Evolutionary conservation across 2,329 filamentous ascomycete genomes (phyloP).

Genomic region (Exophiala xenobiotica): DNA sequence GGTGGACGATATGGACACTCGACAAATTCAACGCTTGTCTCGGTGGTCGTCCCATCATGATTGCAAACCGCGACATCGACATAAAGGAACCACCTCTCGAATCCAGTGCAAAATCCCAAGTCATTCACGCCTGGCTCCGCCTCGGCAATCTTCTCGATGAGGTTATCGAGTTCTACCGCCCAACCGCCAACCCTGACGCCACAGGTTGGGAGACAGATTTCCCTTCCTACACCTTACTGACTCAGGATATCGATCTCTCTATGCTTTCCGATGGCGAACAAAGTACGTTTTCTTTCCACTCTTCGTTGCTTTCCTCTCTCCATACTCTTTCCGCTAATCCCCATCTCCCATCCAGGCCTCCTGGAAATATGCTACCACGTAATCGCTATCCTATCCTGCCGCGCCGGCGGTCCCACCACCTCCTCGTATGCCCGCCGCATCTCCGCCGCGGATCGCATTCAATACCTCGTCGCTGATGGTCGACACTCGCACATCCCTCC

Average conservation of each 20-base stretch:
- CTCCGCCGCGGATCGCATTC: slow-evolving; percentile 56
- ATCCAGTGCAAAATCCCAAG: slow-evolving; percentile 18
- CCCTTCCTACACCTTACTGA: slow-evolving; percentile 36
- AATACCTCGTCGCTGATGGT: slow-evolving; percentile 44
- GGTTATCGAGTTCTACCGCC: slow-evolving; percentile 43
- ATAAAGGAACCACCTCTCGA: slow-evolving; percentile 34
- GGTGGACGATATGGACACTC: slow-evolving; percentile 44
- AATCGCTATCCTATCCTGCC: slow-evolving; percentile 57
- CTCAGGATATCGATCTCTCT: slow-evolving; percentile 19
- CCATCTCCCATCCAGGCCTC: slow-evolving; percentile 39
- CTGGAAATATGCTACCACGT: slow-evolving; percentile 59
- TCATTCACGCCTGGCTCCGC: slow-evolving; percentile 41
- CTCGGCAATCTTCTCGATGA: slow-evolving; percentile 40
- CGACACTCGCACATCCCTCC: slow-evolving; percentile 42
- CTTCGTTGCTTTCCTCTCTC: background rate
- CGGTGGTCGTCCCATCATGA: slow-evolving; percentile 40
- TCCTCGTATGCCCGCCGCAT: slow-evolving; percentile 55
- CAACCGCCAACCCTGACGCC: slow-evolving; percentile 34
- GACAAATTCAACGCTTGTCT: slow-evolving; percentile 45
- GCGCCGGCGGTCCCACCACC: slow-evolving; percentile 50
- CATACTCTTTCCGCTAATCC: background rate
- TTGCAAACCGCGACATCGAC: slow-evolving; percentile 43
- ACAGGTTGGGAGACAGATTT: slow-evolving; percentile 42
- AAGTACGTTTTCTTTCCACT: slow-evolving; percentile 12
- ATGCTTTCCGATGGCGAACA: slow-evolving; percentile 11